A percentile compares a stretch with the other conserved stretches of the same genome.
Evolutionary conservation across 2,329 filamentous ascomycete genomes (phyloP).

Genomic region (Fusarium kyushuense): DNA sequence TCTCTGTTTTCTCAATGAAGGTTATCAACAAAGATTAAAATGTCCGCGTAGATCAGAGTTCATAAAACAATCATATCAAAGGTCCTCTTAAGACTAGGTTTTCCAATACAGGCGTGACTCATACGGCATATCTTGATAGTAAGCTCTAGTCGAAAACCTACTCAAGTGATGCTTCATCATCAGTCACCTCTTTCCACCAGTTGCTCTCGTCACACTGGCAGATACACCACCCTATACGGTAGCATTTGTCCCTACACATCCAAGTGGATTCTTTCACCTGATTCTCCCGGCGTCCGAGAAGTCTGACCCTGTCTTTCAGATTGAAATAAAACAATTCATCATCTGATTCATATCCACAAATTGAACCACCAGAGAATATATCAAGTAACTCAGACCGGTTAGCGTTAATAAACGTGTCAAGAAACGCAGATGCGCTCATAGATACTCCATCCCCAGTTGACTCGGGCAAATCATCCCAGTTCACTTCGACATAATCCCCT

Average conservation of each 20-base stretch:
- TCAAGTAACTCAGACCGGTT: not conserved
- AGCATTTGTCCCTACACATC: not conserved
- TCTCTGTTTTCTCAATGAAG: too few species aligned
- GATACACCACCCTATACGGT: not conserved
- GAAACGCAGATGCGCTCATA: not conserved
- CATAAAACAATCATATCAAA: too few species aligned
- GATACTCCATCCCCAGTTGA: not conserved
- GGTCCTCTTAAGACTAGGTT: too few species aligned
- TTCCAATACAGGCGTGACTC: too few species aligned
- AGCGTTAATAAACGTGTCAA: not conserved
- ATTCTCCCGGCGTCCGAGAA: not conserved
- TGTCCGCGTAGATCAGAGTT: too few species aligned
- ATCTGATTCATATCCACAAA: not conserved
- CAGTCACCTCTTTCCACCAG: not conserved
- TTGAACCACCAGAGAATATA: not conserved
- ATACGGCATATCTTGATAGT: too few species aligned
- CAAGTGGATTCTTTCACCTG: not conserved
- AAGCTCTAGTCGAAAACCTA: accelerated
- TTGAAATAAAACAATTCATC: not conserved
- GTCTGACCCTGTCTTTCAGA: not conserved
- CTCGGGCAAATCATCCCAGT: not conserved
- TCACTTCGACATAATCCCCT: not conserved
- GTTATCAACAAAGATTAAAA: too few species aligned
- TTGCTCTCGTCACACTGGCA: not conserved
- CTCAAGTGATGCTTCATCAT: not conserved